phyloP scores from a whole-genome alignment of 768 basidiomycete species.

The Holtermanniella nyarrowii region DNA sequence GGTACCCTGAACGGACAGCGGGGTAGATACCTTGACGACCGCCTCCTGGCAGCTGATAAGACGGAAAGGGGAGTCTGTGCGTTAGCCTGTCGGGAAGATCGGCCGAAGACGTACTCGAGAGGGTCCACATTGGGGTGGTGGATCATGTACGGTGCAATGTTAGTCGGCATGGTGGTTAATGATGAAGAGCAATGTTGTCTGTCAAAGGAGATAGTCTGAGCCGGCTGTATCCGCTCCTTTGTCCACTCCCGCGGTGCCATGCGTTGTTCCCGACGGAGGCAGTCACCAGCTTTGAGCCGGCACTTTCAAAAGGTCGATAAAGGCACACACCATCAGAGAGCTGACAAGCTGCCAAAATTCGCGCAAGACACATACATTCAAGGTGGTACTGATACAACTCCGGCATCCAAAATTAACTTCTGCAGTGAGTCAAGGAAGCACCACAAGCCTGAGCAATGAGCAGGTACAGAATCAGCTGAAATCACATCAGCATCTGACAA shows the following conservation, averaged over 20 bases:
- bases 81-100: neutral
- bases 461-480: constrained; percentile 56
- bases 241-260: too few relatives aligned
- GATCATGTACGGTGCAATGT: neutral
- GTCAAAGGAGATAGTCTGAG: too few relatives aligned
- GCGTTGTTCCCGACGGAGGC: too few relatives aligned
- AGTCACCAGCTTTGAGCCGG: too few relatives aligned
- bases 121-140: neutral
- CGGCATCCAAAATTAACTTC: constrained; percentile 2
- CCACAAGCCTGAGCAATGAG: constrained; percentile 86
- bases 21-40: neutral
- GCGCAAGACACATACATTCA: neutral
- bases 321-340: too few relatives aligned
- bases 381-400: too few relatives aligned
- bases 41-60: neutral
- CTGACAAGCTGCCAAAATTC: too few relatives aligned
- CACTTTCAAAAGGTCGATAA: too few relatives aligned
- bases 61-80: neutral
- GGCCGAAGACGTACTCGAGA: neutral
- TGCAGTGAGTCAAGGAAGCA: constrained; percentile 60
- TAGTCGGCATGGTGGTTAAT: neutral
- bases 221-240: too few relatives aligned
- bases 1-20: neutral
- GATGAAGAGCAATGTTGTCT: too few relatives aligned
- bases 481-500: constrained; percentile 49